Evolutionary conservation across 495 filamentous ascomycete species (phyloP).

Genomic region (Trichoderma asperelloides): DNA sequence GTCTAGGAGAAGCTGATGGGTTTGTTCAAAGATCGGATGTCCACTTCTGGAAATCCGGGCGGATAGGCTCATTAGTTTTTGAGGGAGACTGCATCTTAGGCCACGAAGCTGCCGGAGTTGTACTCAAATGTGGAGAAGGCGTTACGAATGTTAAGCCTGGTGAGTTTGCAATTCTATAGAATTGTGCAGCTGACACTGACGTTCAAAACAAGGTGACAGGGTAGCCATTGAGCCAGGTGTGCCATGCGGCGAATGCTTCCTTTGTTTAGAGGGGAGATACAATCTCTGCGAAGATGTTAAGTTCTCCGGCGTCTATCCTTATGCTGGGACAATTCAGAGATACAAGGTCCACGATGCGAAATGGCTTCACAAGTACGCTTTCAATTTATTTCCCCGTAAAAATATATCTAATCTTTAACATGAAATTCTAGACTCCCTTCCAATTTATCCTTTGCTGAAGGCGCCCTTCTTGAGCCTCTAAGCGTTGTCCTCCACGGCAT

Average conservation of each 20-base stretch:
- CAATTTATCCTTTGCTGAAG: slow-evolving; percentile 34
- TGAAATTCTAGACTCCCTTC: slow-evolving; percentile 26
- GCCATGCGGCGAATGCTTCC: slow-evolving; percentile 37
- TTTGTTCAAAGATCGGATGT: slow-evolving; percentile 23
- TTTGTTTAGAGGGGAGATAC: slow-evolving; percentile 38
- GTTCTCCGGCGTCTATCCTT: slow-evolving; percentile 51
- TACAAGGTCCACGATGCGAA: slow-evolving; percentile 49
- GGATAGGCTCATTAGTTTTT: slow-evolving; percentile 36
- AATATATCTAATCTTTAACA: neutral
- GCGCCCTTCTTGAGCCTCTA: slow-evolving; percentile 42
- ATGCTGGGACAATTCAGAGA: slow-evolving; percentile 47
- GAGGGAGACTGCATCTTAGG: slow-evolving; percentile 38
- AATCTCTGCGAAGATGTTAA: slow-evolving; percentile 40
- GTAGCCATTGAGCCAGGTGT: slow-evolving; percentile 43
- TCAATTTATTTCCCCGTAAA: neutral
- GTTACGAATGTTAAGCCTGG: slow-evolving; percentile 33
- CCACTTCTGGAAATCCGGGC: slow-evolving; percentile 39
- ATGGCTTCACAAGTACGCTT: slow-evolving; percentile 35
- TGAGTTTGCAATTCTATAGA: slow-evolving; percentile 11
- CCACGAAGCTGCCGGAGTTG: slow-evolving; percentile 41
- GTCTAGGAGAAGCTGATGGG: neutral
- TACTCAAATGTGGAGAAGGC: slow-evolving; percentile 34
- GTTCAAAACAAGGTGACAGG: slow-evolving; percentile 27
- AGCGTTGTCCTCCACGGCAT: slow-evolving; percentile 39
- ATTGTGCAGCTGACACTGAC: neutral